phyloP scores from a whole-genome alignment of 805 yeast genomes.

The Wickerhamiella sorbophila region DNA sequence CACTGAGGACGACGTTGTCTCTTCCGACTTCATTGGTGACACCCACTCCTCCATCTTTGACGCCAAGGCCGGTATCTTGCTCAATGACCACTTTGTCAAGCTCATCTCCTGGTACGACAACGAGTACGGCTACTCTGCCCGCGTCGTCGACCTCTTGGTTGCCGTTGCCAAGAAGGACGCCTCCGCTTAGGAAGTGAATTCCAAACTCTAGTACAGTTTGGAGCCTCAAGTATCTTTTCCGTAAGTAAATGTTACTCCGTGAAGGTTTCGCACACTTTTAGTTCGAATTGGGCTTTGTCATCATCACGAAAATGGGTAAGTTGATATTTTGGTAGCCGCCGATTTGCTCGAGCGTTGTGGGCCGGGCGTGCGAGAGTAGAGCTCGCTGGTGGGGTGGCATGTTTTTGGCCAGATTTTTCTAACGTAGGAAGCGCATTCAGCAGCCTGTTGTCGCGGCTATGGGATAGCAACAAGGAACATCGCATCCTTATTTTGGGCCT shows the following conservation, averaged over 20 bases:
- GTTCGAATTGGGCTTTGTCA: no score
- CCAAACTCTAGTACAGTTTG: background rate
- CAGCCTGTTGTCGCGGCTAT: conserved; percentile 66
- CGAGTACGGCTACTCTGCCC: conserved; percentile 92
- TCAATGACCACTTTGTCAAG: conserved; percentile 81
- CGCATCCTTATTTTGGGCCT: conserved; percentile 80
- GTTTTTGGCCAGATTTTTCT: no score
- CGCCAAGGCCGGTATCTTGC: conserved; percentile 78
- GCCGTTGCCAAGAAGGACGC: conserved; percentile 50
- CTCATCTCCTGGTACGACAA: conserved; percentile 91
- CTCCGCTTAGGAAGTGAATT: background rate
- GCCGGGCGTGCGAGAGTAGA: no score
- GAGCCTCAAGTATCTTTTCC: no score
- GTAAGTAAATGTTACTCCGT: no score
- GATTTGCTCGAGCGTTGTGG: no score
- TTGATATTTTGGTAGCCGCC: no score
- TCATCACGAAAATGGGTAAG: background rate
- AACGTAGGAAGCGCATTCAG: conserved; percentile 67
- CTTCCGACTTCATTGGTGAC: conserved; percentile 78
- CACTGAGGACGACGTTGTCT: conserved; percentile 87
- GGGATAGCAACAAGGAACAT: conserved; percentile 85
- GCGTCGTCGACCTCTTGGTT: conserved; percentile 83
- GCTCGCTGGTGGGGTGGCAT: no score
- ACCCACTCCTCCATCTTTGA: conserved; percentile 79
- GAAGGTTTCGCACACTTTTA: no score